phyloP scores from a whole-genome alignment of 2,329 filamentous ascomycete genomes.

The Leptographium lundbergii region DNA sequence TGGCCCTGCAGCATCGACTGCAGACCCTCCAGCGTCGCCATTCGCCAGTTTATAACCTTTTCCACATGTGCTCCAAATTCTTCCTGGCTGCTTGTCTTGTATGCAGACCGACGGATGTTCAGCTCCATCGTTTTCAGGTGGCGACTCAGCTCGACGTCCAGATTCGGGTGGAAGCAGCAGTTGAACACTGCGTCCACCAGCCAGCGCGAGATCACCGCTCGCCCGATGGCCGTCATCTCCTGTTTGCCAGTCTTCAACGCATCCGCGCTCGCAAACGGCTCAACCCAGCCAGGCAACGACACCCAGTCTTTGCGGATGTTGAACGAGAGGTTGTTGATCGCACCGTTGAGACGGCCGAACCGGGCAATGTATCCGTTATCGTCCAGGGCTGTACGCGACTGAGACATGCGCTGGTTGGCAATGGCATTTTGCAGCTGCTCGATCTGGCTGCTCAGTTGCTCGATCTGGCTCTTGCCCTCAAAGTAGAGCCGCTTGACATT shows the following conservation, averaged over 20 bases:
- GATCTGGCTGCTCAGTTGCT: conserved; percentile 74
- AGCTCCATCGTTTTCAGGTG: conserved; percentile 78
- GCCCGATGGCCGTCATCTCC: conserved; percentile 93
- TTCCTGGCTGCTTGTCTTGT: conserved; percentile 63
- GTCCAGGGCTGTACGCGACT: conserved; percentile 86
- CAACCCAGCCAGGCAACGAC: conserved; percentile 67
- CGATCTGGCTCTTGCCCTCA: conserved; percentile 85
- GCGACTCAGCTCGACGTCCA: conserved; percentile 63
- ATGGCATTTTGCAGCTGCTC: conserved; percentile 96
- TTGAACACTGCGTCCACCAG: conserved; percentile 85
- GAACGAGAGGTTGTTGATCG: conserved; percentile 89
- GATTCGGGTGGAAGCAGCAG: conserved; percentile 79
- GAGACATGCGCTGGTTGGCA: conserved; percentile 86
- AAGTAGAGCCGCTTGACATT: conserved; percentile 98
- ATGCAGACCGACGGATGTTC: conserved; percentile 69
- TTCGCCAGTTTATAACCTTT: conserved; percentile 85
- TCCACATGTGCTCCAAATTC: conserved; percentile 79
- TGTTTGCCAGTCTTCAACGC: conserved; percentile 80
- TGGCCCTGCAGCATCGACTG: conserved; percentile 54
- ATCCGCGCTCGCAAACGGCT: conserved; percentile 68
- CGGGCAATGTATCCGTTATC: conserved; percentile 86
- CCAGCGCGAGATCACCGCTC: conserved; percentile 81
- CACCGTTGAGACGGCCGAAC: conserved; percentile 83
- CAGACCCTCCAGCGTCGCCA: conserved; percentile 88
- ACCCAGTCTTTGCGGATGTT: conserved; percentile 94